A percentile compares a stretch with the other conserved stretches of the same genome.
Conservation (phyloP, 192 early-diverging fungal genomes). For the Podila epigama region DNA sequence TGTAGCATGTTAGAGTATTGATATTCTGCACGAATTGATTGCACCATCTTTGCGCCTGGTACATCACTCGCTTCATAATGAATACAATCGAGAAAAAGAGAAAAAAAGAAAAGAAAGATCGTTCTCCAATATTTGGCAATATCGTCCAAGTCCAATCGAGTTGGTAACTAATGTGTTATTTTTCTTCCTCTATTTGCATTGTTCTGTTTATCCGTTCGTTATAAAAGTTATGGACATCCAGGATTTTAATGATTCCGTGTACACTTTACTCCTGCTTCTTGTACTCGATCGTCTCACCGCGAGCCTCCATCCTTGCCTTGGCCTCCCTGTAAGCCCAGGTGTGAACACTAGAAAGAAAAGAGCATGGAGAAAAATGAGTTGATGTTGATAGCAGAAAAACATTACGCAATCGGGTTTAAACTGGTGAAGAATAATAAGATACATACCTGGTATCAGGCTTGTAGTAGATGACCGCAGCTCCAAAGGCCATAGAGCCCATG, state of each 20-base stretch:
- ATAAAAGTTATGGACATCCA: too few species aligned
- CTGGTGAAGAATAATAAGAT: not conserved
- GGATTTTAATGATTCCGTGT: not conserved
- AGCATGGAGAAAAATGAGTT: not conserved
- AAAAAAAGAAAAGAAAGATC: too few species aligned
- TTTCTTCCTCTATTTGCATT: too few species aligned
- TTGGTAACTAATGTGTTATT: too few species aligned
- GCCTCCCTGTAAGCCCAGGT: slow-evolving; percentile 82
- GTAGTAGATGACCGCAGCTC: slow-evolving; percentile 65
- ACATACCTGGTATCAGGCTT: slow-evolving; percentile 81
- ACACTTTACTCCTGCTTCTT: slow-evolving; percentile 54
- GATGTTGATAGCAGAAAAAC: not conserved
- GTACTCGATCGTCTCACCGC: slow-evolving; percentile 70
- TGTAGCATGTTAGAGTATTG: too few species aligned
- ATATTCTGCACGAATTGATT: too few species aligned
- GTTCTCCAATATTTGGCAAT: too few species aligned
- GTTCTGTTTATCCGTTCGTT: too few species aligned
- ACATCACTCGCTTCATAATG: too few species aligned
- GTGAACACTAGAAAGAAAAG: slow-evolving; percentile 57
- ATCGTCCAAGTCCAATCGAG: too few species aligned
- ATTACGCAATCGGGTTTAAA: not conserved
- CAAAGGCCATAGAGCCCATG: slow-evolving; percentile 63
- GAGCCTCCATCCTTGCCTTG: slow-evolving; percentile 73
- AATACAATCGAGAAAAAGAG: too few species aligned
- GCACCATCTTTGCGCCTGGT: too few species aligned